Evolutionary conservation across 1,139 yeast species (phyloP), one percentile per base, ranked within the genome.

Genomic region (Kazachstania sp.): DNA sequence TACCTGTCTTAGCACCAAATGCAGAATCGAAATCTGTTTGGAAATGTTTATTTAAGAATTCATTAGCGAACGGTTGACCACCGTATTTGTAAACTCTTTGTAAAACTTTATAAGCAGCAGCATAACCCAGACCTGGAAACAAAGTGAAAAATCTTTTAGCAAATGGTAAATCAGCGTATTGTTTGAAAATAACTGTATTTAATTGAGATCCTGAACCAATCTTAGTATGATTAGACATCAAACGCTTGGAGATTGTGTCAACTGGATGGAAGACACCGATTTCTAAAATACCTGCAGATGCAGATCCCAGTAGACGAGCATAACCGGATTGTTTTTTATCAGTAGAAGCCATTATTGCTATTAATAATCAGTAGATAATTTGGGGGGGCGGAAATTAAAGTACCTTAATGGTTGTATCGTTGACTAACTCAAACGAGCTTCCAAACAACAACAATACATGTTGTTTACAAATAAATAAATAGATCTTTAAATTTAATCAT

Each of bases 1-100:
- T 92, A 62, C 98, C 97, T 47, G 94, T 92, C 71, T 94, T 92
- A 55, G 86, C 78, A 51, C 98, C 98, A 60, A 92, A 92, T 44
- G 75, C 71, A 51, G 73, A 69, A 60, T 92, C 96, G 65, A 81
- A 92, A 47, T 73, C 64, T 46, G 75, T 72, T 63, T 78, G 80
- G 72, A 81, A 86, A 72, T 87, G 84, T 59, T 76, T 73, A 58
- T 86, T 78, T 65, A 92, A 76, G 65, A 83, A 86, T 70, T 92
- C 99, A 65, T 90, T 92, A 54, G 94, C 99, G 65, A 88, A 90
- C 47, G 99, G 98, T 71, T 92, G 99, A 46, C 99, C 99, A 65
- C 98, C 97, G 68, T 94, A 92, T 71, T 92, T 92, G 78, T 94
- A 92, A 47, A 92, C 97, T 73, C 99, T 83, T 72, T 92, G 99